Percentiles rank a stretch among this genome's conserved stretches.
These are phyloP conservation scores for Didymellaceae sp. DNA, from an alignment of 2,329 filamentous ascomycete species.

Conservation along the genomic window DNA sequence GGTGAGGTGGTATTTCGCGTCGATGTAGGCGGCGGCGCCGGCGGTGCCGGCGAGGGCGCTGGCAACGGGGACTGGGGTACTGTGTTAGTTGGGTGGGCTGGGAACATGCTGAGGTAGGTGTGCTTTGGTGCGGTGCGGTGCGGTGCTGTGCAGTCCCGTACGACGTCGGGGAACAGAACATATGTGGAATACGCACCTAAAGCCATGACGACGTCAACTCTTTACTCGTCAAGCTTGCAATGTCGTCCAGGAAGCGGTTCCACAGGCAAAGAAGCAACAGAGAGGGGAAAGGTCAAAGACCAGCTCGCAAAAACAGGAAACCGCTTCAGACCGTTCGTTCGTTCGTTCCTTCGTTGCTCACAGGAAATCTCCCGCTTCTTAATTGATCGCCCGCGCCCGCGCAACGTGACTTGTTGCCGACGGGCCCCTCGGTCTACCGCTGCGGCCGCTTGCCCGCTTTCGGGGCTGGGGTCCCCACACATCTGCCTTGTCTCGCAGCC, in stretches of 20 bases:
- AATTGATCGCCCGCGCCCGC: conserved; percentile 22
- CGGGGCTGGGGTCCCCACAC: conserved; percentile 22
- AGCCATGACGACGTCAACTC: too few relatives aligned
- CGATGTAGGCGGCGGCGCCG: conserved; percentile 64
- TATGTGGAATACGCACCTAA: not conserved
- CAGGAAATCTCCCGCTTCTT: conserved; percentile 7
- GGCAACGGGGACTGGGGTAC: conserved; percentile 39
- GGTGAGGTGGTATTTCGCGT: conserved; percentile 71
- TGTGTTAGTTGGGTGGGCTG: conserved; percentile 8
- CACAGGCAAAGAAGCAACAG: too few relatives aligned
- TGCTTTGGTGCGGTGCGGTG: too few relatives aligned
- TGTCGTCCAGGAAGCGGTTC: too few relatives aligned
- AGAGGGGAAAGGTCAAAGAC: too few relatives aligned
- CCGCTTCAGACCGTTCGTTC: too few relatives aligned
- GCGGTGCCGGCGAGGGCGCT: conserved; percentile 44
- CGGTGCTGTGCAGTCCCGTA: too few relatives aligned
- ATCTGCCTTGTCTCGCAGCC: conserved; percentile 18
- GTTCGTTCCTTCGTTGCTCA: too few relatives aligned
- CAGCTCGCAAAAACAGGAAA: not conserved
- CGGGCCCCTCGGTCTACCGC: conserved; percentile 29
- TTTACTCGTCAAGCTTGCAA: too few relatives aligned
- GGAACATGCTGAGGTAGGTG: not conserved
- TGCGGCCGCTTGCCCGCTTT: conserved; percentile 17
- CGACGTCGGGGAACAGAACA: too few relatives aligned
- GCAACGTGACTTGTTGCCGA: conserved; percentile 39